phyloP scores from a whole-genome alignment of 2,329 filamentous ascomycete genomes.

The Alternaria atra region DNA sequence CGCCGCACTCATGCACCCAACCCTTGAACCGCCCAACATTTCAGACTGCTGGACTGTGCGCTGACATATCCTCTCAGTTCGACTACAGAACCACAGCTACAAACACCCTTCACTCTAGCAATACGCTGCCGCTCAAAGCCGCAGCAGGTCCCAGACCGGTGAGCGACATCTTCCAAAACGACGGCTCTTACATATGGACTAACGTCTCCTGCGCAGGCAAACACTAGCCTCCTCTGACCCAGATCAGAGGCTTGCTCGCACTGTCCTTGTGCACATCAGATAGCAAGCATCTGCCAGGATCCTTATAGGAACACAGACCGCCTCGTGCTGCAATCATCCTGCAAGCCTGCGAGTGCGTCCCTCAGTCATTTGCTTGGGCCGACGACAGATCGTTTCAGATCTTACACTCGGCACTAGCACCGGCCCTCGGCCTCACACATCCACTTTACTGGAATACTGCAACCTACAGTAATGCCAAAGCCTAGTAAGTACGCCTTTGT shows the following conservation, averaged over 20 bases:
- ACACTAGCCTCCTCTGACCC: conserved; percentile 37
- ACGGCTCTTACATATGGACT: conserved; percentile 32
- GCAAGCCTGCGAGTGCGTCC: conserved; percentile 44
- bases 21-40: conserved; percentile 39
- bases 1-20: conserved; percentile 50
- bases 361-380: conserved; percentile 47
- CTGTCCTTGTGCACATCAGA: conserved; percentile 43
- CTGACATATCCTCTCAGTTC: conserved; percentile 42
- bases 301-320: conserved; percentile 50
- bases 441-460: conserved; percentile 49
- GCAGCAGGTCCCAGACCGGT: conserved; percentile 32
- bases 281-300: conserved; percentile 44
- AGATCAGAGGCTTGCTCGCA: conserved; percentile 42
- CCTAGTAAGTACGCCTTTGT: conserved; percentile 51
- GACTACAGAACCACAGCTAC: conserved; percentile 37
- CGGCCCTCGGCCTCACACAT: conserved; percentile 45
- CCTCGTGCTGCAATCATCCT: conserved; percentile 51
- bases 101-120: conserved; percentile 29
- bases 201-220: conserved; percentile 44
- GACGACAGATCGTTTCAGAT: conserved; percentile 51
- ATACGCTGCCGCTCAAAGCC: conserved; percentile 25
- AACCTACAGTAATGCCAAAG: conserved; percentile 52
- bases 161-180: conserved; percentile 31
- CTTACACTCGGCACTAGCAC: conserved; percentile 44
- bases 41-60: conserved; percentile 31